A percentile compares a stretch with the other conserved stretches of the same genome.
Evolutionary conservation across 1,284 basidiomycete genomes (phyloP).

Genomic region (Ganoderma sp.): DNA sequence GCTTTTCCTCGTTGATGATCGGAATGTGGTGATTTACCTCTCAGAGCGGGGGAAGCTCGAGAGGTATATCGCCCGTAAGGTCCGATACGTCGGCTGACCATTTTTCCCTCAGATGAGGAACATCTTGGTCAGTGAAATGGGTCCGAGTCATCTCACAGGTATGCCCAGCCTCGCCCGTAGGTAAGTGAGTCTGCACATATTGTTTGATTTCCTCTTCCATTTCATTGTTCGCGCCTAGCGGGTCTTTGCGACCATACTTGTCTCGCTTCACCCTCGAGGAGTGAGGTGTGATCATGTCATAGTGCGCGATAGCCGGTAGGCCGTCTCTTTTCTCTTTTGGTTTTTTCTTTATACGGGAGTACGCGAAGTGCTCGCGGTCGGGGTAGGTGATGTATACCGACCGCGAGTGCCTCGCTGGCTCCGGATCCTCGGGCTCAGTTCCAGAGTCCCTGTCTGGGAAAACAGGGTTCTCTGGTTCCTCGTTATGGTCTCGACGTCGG

Average conservation of each 20-base stretch:
- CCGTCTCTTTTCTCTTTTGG: background rate
- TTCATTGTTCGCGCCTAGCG: background rate
- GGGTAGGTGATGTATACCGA: background rate
- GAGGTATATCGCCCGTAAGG: slow-evolving; percentile 11
- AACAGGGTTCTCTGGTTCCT: no score
- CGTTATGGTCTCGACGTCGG: no score
- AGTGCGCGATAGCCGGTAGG: background rate
- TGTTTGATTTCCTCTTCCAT: background rate
- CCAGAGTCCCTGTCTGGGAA: no score
- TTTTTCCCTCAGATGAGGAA: slow-evolving; percentile 5
- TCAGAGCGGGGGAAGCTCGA: slow-evolving; percentile 9
- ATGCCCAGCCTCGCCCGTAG: background rate
- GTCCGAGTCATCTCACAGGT: no score
- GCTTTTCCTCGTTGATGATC: background rate
- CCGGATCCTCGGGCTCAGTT: no score
- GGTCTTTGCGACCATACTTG: background rate
- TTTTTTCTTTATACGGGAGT: background rate
- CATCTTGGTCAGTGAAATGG: background rate
- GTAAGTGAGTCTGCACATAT: background rate
- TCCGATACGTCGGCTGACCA: slow-evolving; percentile 20
- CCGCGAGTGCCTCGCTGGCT: no score
- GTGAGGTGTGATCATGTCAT: background rate
- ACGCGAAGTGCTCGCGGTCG: background rate
- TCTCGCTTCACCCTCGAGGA: background rate
- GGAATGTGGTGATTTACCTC: slow-evolving; percentile 12